Conservation (phyloP, 768 basidiomycete species). For the Pleurotus giganteus region DNA sequence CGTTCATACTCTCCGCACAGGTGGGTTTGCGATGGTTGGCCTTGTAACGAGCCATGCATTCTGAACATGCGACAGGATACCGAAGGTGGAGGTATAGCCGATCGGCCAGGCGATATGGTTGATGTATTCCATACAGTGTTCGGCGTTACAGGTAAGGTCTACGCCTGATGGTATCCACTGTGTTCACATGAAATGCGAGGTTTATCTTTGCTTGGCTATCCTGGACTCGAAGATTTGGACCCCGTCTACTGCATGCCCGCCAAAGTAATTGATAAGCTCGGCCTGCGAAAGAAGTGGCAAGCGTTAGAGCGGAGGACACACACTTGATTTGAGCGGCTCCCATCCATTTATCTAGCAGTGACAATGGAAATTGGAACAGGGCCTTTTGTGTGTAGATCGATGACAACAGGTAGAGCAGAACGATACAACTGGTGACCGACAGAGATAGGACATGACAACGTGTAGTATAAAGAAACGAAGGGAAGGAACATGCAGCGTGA, state of each 20-base stretch:
- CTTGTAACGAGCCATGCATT: constrained; percentile 4
- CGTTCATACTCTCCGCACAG: constrained; percentile 88
- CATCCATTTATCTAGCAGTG: too few species aligned
- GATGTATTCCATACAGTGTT: constrained; percentile 98
- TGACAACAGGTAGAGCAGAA: neutral
- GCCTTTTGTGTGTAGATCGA: too few species aligned
- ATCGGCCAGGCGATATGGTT: constrained; percentile 88
- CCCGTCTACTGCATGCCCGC: constrained; percentile 98
- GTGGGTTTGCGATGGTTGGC: constrained; percentile 36
- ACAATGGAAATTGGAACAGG: too few species aligned
- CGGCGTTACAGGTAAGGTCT: constrained; percentile 72
- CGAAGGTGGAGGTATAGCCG: constrained; percentile 91
- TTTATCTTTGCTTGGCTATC: constrained; percentile 85
- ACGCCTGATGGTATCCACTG: neutral
- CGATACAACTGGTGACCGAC: neutral
- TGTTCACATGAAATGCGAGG: constrained; percentile 37
- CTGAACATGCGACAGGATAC: constrained; percentile 54
- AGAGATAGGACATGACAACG: neutral
- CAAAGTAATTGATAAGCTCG: constrained; percentile 61
- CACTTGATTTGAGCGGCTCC: too few species aligned
- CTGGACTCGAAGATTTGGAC: constrained; percentile 80
- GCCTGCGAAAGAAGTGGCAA: constrained; percentile 67
- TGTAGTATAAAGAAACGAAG: neutral
- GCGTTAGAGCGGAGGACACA: constrained; percentile 42
- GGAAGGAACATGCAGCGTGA: too few species aligned